phyloP scores from a whole-genome alignment of 2,329 filamentous ascomycete genomes.

The Penicillium sp. region DNA sequence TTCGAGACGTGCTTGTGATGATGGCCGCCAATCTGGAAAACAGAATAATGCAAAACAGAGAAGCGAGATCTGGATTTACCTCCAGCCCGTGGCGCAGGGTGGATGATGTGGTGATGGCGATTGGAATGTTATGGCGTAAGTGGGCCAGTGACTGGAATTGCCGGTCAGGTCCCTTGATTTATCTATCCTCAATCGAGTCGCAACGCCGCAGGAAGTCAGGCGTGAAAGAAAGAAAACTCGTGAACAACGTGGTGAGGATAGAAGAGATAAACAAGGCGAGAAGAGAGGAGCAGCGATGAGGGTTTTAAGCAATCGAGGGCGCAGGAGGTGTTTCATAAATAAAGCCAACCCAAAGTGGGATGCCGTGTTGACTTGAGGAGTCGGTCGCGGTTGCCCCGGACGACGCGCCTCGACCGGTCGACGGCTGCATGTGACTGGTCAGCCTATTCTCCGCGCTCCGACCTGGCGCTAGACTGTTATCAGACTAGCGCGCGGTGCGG shows the following conservation, averaged over 20 bases:
- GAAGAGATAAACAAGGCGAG: neutral
- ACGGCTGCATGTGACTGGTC: slow-evolving; percentile 5
- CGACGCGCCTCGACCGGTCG: slow-evolving; percentile 2
- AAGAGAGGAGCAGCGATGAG: slow-evolving; percentile 5
- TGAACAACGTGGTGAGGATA: neutral
- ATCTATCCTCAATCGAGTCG: neutral
- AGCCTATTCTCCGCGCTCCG: slow-evolving; percentile 8
- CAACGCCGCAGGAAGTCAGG: neutral
- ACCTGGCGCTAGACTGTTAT: neutral
- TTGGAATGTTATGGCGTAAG: slow-evolving; percentile 14
- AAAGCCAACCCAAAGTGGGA: slow-evolving; percentile 1
- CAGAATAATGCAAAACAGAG: neutral
- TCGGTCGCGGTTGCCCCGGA: slow-evolving; percentile 11
- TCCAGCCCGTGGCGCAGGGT: neutral
- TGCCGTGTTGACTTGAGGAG: slow-evolving; percentile 15
- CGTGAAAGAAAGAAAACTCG: neutral
- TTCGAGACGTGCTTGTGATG: neutral
- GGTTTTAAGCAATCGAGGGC: slow-evolving; percentile 15
- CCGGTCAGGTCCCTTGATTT: neutral
- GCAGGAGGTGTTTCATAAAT: slow-evolving; percentile 12
- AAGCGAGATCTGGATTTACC: neutral
- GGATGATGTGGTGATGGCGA: slow-evolving; percentile 2
- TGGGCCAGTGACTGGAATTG: slow-evolving; percentile 3
- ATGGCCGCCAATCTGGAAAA: neutral
- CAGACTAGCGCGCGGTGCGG: neutral